Evolutionary conservation across 2,329 filamentous ascomycete species (phyloP).

Genomic region (Aaosphaeria pasadenensis): DNA sequence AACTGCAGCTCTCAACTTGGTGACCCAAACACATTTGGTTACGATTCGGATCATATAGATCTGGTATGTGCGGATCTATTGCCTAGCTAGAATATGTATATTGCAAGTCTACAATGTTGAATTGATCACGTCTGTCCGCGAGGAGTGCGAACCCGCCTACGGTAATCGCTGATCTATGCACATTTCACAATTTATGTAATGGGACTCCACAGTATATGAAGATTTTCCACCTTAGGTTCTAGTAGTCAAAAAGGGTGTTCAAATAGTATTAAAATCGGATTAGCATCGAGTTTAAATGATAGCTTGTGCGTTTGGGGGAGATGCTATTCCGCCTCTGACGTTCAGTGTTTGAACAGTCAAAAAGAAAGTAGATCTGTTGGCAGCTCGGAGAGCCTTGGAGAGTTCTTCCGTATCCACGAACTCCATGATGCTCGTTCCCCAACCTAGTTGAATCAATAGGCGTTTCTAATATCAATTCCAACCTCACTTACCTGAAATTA

Average conservation of each 20-base stretch:
- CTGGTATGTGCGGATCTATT: too few species aligned
- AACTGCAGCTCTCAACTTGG: too few species aligned
- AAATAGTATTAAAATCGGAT: neutral
- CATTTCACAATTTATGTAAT: neutral
- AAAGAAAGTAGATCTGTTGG: slow-evolving; percentile 3
- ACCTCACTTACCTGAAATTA: slow-evolving; percentile 1
- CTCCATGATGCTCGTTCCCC: slow-evolving; percentile 1
- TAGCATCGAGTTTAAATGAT: slow-evolving; percentile 1
- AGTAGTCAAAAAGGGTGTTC: too few species aligned
- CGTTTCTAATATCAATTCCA: neutral
- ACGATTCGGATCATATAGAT: too few species aligned
- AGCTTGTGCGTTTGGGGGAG: slow-evolving; percentile 4
- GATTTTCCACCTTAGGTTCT: too few species aligned
- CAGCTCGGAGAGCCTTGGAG: neutral
- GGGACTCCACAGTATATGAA: too few species aligned
- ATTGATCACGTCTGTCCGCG: too few species aligned
- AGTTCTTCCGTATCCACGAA: slow-evolving; percentile 1
- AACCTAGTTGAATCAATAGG: slow-evolving; percentile 1
- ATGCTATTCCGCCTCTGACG: slow-evolving; percentile 1
- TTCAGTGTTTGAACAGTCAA: slow-evolving; percentile 3
- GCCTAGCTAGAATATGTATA: too few species aligned
- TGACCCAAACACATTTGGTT: too few species aligned
- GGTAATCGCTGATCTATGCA: neutral
- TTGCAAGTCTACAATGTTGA: too few species aligned
- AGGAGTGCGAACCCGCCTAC: too few species aligned